Base-by-base conservation (phyloP, 1,284 basidiomycete genomes). In the Leccinum fallax region DNA sequence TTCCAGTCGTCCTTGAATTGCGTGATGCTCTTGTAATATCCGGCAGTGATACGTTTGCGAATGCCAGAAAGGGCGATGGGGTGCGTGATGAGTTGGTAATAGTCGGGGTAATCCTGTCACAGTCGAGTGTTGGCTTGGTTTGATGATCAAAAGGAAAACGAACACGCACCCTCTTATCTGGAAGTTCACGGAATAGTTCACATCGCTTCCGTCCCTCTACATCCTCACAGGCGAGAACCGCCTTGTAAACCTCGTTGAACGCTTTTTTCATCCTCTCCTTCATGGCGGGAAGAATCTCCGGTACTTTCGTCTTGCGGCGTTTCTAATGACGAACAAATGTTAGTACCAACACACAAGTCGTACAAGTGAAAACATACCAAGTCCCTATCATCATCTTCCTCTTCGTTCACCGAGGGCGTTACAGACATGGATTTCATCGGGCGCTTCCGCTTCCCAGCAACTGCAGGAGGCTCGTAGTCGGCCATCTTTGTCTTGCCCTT, bases 21-120 rank as follows among this genome's bases (percentile, higher is more conserved):
- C 38, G 85, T 79, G 51, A 95, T 87, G 51, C 80, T 87, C 78
- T 93, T 93, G 81, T 95, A 94, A 60, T 85, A 82, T 43, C 84
- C 83, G 61, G 85, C 83, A 63, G 85, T 88, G 62, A 91, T 85
- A 34, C 92, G 90, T 72, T 95, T 95, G 63, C 92, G 90, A 71
- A 98, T 90, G 65, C 90, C 87, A 28, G 92, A 89, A 70, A 99
- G 85, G 40, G 93, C 89, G 68, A 98, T 97, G 1, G 96, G 97
- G 53, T 84, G 81, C 32, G 81, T 83, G 71, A 92, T 92, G 61
- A 87, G 80, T 53, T 86, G 80, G 74, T 95, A 95, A 76, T 98
- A 98, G 71, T 97, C 94, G 7, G 95, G 94, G 73, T 97, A 98
- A 65, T 92, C 88, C 85, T 92, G 70, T 53, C 43, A 67, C 54